Evolutionary conservation across 1,139 yeast species (phyloP), one percentile per base, ranked within the genome.

Genomic region (Williopsis jadinii): DNA sequence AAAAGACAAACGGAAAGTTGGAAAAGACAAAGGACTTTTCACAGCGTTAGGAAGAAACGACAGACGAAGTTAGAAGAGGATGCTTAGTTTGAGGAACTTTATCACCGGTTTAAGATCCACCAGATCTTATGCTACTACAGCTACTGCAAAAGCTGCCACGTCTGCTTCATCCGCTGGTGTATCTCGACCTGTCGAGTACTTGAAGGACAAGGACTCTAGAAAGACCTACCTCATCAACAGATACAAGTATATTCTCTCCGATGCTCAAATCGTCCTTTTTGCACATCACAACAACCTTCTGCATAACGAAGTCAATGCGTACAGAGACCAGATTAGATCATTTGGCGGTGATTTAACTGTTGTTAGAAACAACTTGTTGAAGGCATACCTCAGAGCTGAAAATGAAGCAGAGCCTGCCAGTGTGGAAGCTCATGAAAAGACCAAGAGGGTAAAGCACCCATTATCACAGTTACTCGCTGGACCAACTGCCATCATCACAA

Each of bases 211-310:
- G 28, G 53, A 50, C 34, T 76, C 87, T 3, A 73, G 97, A 63
- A 90, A 90, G 67, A 88, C 97, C 0, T 87, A 79, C 55, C 69
- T 90, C 48, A 69, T 90, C 46, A 95, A 90, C 63, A 70, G 75
- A 51, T 90, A 90, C 69, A 76, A 85, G 48, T 67, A 81, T 49
- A 61, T 87, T 49, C 73, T 88, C 65, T 80, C 82, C 46, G 67
- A 65, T 36, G 79, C 79, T 58, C 79, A 84, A 34, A 77, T 88
- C 37, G 69, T 88, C 27, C 69, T 90, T 43, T 80, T 85, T 52
- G 76, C 79, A 10, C 97, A 90, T 63, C 94, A 86, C 64, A 87
- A 87, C 61, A 87, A 88, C 58, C 66, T 90, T 53, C 63, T 75
- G 44, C 82, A 85, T 54, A 57, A 64, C 13, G 97, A 92, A 51